Percentiles rank a stretch among this genome's conserved stretches.
These are phyloP conservation scores for Fusarium ambrosium DNA, from an alignment of 2,329 filamentous ascomycete genomes.

Conservation along the genomic window DNA sequence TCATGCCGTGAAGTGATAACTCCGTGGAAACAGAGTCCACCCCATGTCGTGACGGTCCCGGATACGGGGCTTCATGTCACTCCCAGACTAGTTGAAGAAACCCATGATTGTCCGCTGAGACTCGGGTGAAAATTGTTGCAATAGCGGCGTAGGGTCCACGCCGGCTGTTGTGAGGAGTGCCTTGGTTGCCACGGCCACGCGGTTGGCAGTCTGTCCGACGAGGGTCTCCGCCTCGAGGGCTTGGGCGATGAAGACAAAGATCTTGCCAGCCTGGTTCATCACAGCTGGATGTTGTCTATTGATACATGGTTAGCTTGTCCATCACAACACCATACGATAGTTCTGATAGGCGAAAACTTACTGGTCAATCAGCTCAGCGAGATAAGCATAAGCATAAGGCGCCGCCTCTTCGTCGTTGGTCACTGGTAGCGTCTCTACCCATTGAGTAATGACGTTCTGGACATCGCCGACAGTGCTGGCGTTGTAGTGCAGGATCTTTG, in stretches of 20 bases:
- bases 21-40: slow-evolving; percentile 11
- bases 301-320: slow-evolving; percentile 45
- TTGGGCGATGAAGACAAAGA: slow-evolving; percentile 88
- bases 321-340: neutral
- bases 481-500: slow-evolving; percentile 96
- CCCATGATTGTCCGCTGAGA: slow-evolving; percentile 84
- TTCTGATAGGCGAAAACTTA: slow-evolving; percentile 66
- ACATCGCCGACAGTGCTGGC: slow-evolving; percentile 79
- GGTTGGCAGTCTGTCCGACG: slow-evolving; percentile 83
- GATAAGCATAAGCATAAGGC: slow-evolving; percentile 93
- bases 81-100: slow-evolving; percentile 74
- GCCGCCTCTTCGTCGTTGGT: slow-evolving; percentile 97
- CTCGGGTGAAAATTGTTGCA: slow-evolving; percentile 82
- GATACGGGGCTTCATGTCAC: slow-evolving; percentile 13
- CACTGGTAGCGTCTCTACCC: slow-evolving; percentile 92
- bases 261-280: slow-evolving; percentile 80
- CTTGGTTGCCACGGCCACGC: slow-evolving; percentile 84
- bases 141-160: slow-evolving; percentile 80
- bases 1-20: slow-evolving; percentile 29
- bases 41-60: slow-evolving; percentile 9
- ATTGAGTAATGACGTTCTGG: slow-evolving; percentile 83
- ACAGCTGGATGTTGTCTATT: slow-evolving; percentile 87
- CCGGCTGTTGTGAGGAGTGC: slow-evolving; percentile 79
- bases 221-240: slow-evolving; percentile 93
- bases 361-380: slow-evolving; percentile 93